phyloP scores from a whole-genome alignment of 257 asterid species.

The Nicotiana tabacum region DNA sequence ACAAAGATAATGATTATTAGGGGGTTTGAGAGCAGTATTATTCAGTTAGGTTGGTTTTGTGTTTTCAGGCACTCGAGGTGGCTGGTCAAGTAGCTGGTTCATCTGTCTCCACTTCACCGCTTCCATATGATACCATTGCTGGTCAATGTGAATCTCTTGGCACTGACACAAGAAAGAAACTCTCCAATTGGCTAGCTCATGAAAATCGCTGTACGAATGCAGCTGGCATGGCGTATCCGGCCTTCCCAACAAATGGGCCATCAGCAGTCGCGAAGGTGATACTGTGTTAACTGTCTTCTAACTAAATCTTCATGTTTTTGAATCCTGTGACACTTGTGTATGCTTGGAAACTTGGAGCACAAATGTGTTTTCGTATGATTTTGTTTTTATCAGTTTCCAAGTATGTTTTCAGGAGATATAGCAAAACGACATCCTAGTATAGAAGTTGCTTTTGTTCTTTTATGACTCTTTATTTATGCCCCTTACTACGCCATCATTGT shows the following conservation, averaged over 20 bases:
- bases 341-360: background rate
- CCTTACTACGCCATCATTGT: background rate
- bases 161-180: constrained; percentile 83
- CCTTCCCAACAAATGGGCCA: constrained; percentile 32
- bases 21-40: background rate
- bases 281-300: background rate
- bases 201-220: constrained; percentile 39
- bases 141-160: constrained; percentile 90
- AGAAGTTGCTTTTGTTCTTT: background rate
- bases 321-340: background rate
- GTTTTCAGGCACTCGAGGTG: constrained; percentile 87
- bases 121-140: constrained; percentile 81
- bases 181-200: constrained; percentile 72
- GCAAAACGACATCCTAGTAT: background rate
- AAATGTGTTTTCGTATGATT: background rate
- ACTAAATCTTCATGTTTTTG: background rate
- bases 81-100: constrained; percentile 99
- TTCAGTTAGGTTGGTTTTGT: background rate
- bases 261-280: constrained; percentile 54
- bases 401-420: too few relatives aligned
- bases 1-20: background rate
- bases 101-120: constrained; percentile 83
- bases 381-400: too few relatives aligned
- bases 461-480: background rate
- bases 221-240: constrained; percentile 23